A percentile compares a stretch with the other conserved stretches of the same genome.
These are phyloP conservation scores for Kwoniella dejecticola DNA, from an alignment of 768 basidiomycete species.

Conservation along the genomic window DNA sequence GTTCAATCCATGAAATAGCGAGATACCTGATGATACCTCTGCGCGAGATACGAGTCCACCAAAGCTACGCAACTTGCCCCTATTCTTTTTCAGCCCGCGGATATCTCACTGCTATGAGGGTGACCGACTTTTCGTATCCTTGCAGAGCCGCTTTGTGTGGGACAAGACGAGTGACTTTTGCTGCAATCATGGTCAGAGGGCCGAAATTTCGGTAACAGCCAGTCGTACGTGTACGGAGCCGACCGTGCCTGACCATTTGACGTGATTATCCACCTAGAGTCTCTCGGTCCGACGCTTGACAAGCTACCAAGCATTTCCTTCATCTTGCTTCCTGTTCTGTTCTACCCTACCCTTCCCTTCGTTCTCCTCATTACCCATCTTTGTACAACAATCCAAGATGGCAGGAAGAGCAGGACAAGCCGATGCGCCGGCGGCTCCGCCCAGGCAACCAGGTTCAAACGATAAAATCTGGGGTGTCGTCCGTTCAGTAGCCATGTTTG, in stretches of 20 bases:
- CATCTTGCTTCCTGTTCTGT: conserved; percentile 4
- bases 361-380: not conserved
- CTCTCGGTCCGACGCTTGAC: conserved; percentile 8
- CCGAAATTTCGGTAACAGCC: not conserved
- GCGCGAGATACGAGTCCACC: no score
- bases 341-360: not conserved
- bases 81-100: no score
- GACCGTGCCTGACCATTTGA: conserved; percentile 8
- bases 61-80: no score
- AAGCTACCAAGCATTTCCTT: conserved; percentile 1
- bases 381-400: not conserved
- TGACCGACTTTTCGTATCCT: no score
- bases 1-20: no score
- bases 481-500: conserved; percentile 36
- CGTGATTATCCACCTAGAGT: conserved; percentile 9
- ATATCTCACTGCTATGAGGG: no score
- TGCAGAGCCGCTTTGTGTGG: no score
- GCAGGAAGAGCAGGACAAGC: conserved; percentile 20
- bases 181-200: not conserved
- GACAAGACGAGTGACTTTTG: not conserved
- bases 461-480: conserved; percentile 18
- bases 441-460: conserved; percentile 10
- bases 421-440: conserved; percentile 8
- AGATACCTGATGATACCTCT: no score
- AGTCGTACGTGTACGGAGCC: not conserved